phyloP scores from a whole-genome alignment of 495 filamentous ascomycete species.

The Trichodelitschia bisporula region DNA sequence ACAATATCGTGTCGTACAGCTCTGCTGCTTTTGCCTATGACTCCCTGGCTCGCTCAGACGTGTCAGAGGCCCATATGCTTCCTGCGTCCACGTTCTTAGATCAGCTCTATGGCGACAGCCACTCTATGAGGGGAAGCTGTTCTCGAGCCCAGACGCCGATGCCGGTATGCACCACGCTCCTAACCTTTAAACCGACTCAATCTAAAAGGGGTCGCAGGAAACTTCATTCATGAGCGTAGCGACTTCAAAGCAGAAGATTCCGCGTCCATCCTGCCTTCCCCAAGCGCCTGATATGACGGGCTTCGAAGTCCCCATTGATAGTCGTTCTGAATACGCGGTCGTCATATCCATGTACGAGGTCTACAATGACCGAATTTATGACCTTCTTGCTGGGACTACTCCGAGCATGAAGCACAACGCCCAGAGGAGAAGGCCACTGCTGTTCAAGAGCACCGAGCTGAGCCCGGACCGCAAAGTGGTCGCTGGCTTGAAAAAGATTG shows the following conservation, averaged over 20 bases:
- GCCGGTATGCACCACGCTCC: conserved; percentile 29
- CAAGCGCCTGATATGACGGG: conserved; percentile 50
- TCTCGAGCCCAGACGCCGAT: conserved; percentile 65
- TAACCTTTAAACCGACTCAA: conserved; percentile 1
- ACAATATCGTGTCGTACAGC: conserved; percentile 15
- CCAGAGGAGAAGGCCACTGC: conserved; percentile 44
- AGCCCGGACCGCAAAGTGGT: conserved; percentile 78
- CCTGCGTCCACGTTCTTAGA: conserved; percentile 60
- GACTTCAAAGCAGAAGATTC: conserved; percentile 11
- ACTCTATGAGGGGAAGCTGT: conserved; percentile 32
- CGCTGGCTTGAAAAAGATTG: conserved; percentile 70
- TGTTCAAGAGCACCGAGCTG: conserved; percentile 71
- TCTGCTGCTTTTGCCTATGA: conserved; percentile 25
- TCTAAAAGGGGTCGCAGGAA: conserved; percentile 13
- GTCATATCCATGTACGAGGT: conserved; percentile 97
- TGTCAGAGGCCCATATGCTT: conserved; percentile 64
- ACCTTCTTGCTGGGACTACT: conserved; percentile 30
- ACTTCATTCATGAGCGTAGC: conserved; percentile 13
- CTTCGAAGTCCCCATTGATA: conserved; percentile 33
- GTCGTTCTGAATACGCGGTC: conserved; percentile 61
- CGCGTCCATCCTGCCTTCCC: conserved; percentile 34
- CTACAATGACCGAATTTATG: conserved; percentile 95
- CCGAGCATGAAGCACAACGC: conserved; percentile 11
- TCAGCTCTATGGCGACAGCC: conserved; percentile 43
- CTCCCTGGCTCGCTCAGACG: conserved; percentile 49